phyloP scores from a whole-genome alignment of 768 basidiomycete genomes.

The Russula abietina region DNA sequence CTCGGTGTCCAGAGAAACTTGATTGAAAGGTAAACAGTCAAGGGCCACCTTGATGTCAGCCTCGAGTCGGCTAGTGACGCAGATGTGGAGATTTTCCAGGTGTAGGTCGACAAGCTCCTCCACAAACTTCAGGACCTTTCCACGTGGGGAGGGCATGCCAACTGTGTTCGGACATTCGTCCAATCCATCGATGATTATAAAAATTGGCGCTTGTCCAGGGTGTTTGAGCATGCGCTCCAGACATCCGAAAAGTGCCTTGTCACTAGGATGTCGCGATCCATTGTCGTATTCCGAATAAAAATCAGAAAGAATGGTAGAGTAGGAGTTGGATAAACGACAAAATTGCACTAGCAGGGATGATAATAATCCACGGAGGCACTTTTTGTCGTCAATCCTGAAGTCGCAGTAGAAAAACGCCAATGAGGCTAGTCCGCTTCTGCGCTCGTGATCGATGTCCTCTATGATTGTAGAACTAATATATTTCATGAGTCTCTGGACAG shows the following conservation, averaged over 20 bases:
- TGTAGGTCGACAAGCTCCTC: background rate
- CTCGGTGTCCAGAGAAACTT: background rate
- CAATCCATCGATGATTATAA: background rate
- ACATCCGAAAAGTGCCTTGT: background rate
- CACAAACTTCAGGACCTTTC: background rate
- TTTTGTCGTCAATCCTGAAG: background rate
- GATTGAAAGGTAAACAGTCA: background rate
- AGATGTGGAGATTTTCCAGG: background rate
- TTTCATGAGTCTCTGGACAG: background rate
- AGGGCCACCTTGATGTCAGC: background rate
- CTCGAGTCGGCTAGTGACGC: slow-evolving; percentile 2
- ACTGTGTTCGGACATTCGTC: slow-evolving; percentile 2
- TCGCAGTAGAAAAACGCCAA: background rate
- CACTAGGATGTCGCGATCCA: background rate
- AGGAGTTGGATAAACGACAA: background rate
- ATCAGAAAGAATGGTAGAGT: background rate
- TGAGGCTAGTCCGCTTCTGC: background rate
- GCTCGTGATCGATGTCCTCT: background rate
- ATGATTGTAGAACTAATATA: background rate
- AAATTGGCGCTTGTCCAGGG: background rate
- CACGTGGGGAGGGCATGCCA: background rate
- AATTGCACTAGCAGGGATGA: background rate
- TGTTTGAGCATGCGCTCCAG: background rate
- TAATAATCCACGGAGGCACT: background rate
- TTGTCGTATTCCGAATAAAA: background rate